Percentiles rank a stretch among this genome's conserved stretches.
Conservation (phyloP, 495 filamentous ascomycete genomes). For the Glonium stellatum region DNA sequence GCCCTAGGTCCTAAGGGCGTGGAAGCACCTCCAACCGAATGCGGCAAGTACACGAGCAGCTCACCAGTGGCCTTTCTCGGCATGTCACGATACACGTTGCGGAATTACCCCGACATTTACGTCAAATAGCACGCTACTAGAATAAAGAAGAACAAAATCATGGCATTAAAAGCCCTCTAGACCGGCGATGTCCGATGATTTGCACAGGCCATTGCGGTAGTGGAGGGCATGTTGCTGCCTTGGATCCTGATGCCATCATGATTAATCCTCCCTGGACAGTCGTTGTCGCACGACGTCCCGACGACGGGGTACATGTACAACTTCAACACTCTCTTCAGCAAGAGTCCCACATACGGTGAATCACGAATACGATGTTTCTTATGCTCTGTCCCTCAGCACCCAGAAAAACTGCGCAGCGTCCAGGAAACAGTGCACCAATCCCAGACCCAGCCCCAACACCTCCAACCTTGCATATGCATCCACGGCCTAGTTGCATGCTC, state of each 20-base stretch:
- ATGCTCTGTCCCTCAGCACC: neutral
- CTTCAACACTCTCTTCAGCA: too few relatives aligned
- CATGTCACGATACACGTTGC: too few relatives aligned
- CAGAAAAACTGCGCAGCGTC: neutral
- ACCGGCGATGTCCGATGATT: neutral
- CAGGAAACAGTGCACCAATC: neutral
- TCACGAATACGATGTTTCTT: neutral
- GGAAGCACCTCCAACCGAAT: too few relatives aligned
- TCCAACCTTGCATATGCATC: constrained; percentile 2
- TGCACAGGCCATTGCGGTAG: neutral
- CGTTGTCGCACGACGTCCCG: neutral
- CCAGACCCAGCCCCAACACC: neutral
- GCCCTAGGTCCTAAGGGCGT: too few relatives aligned
- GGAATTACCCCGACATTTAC: too few relatives aligned
- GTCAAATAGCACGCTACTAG: too few relatives aligned
- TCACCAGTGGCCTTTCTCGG: too few relatives aligned
- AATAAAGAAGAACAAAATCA: too few relatives aligned
- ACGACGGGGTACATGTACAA: too few relatives aligned
- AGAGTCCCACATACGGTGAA: neutral
- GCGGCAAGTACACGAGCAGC: too few relatives aligned
- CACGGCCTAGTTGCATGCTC: neutral
- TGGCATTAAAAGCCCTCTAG: neutral
- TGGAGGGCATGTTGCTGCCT: neutral
- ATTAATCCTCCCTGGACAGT: neutral
- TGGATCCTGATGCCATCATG: neutral